Base-by-base conservation (phyloP, 371 early-diverging fungal genomes). In the Parasitella parasitica region DNA sequence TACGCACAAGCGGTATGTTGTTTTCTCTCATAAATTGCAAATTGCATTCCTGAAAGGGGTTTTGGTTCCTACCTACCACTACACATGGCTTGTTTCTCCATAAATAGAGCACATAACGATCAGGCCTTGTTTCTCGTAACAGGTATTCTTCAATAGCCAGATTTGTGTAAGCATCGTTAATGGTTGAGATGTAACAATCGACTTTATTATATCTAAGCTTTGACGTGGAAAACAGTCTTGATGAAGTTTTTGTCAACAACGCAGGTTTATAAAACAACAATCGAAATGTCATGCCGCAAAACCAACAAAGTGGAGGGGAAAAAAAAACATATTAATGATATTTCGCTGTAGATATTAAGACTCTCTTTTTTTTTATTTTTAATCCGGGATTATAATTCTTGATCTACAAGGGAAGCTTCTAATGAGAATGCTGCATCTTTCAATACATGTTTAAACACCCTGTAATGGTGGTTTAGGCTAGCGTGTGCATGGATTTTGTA, bases 31-130 rank as follows among this genome's bases (percentile, higher is more conserved):
- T 78, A 56, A 84, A 73, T 24, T 67, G 70, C 52, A 96, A 67
- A 69, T 95, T 89, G 74, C 95, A 93, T 68, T 98, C 98, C 57
- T 89, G 87, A 87, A 93, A 98, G 6, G 97, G 96, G 63, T 98
- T 97, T 87, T 97, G 97, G 67, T 97, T 97, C 53, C 96, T 79
- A 4, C 99, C 99, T 62, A 98, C 85, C 15, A 98, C 93, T 0
- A 97, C 94, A 55, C 95, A 91, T 9, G 89, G 83, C 20, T 73
- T 71, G 72, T 98, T 98, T 57, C 95, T 89, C 85, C 92, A 98
- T 39, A 98, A 79, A 61, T 89, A 92, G 22, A 96, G 77, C 43
- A 93, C 80, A 53, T 88, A 80, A 35, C 76, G 75, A 24, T 82
- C 70, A 4, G 90, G 85, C 72, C 86, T 87, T 15, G 87, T 85